A percentile compares a stretch with the other conserved stretches of the same genome.
phyloP scores from a whole-genome alignment of 148 eudicot genomes.

The Cornus suecica region DNA sequence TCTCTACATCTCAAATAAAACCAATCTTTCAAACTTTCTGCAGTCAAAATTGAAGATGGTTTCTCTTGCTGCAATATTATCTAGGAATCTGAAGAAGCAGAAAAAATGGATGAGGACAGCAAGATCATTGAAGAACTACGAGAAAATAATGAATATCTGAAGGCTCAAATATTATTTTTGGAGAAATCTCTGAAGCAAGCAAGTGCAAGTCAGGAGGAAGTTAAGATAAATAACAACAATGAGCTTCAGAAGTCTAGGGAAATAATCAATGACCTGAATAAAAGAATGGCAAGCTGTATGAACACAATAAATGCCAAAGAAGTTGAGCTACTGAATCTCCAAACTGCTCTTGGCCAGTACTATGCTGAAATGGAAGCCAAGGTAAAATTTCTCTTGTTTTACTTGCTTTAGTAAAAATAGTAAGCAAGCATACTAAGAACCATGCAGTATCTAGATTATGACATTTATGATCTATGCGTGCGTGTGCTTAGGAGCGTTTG shows the following conservation, averaged over 20 bases:
- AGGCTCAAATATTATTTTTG: constrained; percentile 61
- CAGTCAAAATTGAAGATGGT: constrained; percentile 29
- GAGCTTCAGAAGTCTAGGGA: constrained; percentile 81
- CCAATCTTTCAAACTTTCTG: constrained; percentile 15
- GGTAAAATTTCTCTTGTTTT: constrained; percentile 38
- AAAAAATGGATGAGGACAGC: constrained; percentile 96
- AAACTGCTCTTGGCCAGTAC: constrained; percentile 97
- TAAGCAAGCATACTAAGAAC: not conserved
- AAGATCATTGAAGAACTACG: constrained; percentile 82
- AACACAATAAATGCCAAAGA: constrained; percentile 77
- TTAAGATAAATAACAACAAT: constrained; percentile 46
- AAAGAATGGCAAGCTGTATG: constrained; percentile 55
- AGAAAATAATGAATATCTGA: constrained; percentile 64
- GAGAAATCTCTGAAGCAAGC: constrained; percentile 87
- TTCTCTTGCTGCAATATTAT: constrained; percentile 27
- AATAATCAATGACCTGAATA: constrained; percentile 76
- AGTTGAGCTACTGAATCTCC: constrained; percentile 78
- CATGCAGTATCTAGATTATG: not conserved
- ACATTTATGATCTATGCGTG: not conserved
- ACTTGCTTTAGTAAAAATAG: not conserved
- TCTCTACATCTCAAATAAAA: constrained; percentile 17
- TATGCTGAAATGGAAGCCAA: constrained; percentile 98
- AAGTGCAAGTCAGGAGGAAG: constrained; percentile 71
- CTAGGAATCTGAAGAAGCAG: constrained; percentile 95
- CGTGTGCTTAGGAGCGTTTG: constrained; percentile 64